Evolutionary conservation across 2,329 filamentous ascomycete genomes (phyloP).

Genomic region (Ascochyta pisi): DNA sequence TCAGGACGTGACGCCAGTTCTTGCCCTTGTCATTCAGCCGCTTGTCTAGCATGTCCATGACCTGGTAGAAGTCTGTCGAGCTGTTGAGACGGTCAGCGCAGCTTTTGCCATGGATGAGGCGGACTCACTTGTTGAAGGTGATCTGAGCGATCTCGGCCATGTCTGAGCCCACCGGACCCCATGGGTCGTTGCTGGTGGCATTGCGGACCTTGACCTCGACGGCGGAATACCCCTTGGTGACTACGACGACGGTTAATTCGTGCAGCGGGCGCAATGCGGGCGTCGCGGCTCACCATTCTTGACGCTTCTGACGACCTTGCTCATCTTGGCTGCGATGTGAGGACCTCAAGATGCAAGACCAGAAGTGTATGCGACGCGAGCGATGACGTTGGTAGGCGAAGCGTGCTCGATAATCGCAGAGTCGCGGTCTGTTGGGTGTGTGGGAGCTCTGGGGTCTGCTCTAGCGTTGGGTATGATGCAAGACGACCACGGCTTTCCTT

Average conservation of each 20-base stretch:
- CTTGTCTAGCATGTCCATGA: constrained; percentile 99
- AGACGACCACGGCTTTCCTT: constrained; percentile 15
- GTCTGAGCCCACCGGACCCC: constrained; percentile 96
- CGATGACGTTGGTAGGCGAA: constrained; percentile 10
- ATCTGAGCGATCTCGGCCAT: constrained; percentile 99
- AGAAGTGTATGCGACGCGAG: constrained; percentile 16
- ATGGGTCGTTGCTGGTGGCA: constrained; percentile 95
- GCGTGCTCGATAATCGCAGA: constrained; percentile 5
- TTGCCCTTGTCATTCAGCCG: constrained; percentile 98
- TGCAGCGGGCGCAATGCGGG: constrained; percentile 1
- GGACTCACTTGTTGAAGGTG: constrained; percentile 91
- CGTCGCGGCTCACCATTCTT: constrained; percentile 58
- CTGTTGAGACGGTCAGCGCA: constrained; percentile 57
- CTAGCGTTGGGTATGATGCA: constrained; percentile 23
- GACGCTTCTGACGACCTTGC: constrained; percentile 94
- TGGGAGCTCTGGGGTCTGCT: constrained; percentile 16
- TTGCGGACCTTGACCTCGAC: constrained; percentile 90
- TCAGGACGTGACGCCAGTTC: constrained; percentile 98
- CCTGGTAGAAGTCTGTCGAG: constrained; percentile 97
- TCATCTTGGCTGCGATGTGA: constrained; percentile 67
- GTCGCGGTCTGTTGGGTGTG: constrained; percentile 13
- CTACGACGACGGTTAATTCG: constrained; percentile 46
- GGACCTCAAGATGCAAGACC: neutral
- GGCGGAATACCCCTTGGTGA: constrained; percentile 96
- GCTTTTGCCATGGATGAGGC: constrained; percentile 5